Evolutionary conservation across 768 basidiomycete species (phyloP).

Genomic region (Lepiota venenata): DNA sequence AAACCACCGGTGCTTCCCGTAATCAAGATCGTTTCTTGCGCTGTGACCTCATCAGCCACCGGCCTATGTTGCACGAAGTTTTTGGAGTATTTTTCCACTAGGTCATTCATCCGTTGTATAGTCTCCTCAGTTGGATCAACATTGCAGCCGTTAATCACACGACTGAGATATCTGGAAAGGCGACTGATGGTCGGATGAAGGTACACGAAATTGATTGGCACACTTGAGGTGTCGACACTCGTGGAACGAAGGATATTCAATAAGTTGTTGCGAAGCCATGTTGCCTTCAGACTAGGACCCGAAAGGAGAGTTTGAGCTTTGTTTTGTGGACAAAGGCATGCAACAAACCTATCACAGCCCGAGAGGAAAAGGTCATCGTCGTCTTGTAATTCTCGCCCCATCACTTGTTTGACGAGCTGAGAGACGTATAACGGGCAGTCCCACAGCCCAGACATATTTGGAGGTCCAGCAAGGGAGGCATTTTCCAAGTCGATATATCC

Average conservation of each 20-base stretch:
- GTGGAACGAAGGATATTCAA: constrained; percentile 8
- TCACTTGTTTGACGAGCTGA: constrained; percentile 3
- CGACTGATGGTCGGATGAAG: constrained; percentile 16
- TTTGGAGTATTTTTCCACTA: constrained; percentile 23
- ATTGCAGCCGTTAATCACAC: constrained; percentile 1
- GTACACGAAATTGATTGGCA: constrained; percentile 18
- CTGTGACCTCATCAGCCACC: background rate
- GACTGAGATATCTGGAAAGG: constrained; percentile 12
- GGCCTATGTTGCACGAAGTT: constrained; percentile 14
- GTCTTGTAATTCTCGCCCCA: constrained; percentile 17
- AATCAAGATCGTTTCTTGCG: constrained; percentile 25
- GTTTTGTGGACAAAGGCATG: background rate
- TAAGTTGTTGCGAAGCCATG: constrained; percentile 31
- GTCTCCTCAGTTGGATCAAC: background rate
- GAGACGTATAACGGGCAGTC: constrained; percentile 26
- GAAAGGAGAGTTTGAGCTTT: background rate
- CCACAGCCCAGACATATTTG: constrained; percentile 16
- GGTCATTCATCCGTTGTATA: constrained; percentile 16
- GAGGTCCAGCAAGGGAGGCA: constrained; percentile 6
- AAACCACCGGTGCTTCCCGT: constrained; percentile 36
- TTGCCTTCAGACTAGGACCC: constrained; percentile 28
- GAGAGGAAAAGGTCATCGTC: constrained; percentile 34
- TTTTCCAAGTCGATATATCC: constrained; percentile 22
- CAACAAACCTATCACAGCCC: constrained; percentile 36
- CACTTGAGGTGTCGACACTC: background rate